Conservation (phyloP, 192 early-diverging fungal genomes). For the Coemansia furcata region DNA sequence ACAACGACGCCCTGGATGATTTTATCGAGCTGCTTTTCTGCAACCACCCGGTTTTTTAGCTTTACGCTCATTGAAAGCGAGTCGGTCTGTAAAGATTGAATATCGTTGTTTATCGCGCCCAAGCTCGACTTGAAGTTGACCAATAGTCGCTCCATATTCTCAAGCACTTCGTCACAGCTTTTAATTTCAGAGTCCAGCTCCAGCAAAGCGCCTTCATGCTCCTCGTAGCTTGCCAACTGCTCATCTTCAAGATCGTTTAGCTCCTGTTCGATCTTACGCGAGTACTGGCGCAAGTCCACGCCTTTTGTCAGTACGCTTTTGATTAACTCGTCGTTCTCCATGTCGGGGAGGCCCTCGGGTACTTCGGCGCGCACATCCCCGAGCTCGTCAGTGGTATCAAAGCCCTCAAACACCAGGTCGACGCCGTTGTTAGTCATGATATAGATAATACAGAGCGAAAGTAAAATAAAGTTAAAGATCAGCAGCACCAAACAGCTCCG, state of each 20-base stretch:
- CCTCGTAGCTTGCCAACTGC: constrained; percentile 56
- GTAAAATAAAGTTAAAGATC: background rate
- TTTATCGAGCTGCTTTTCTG: constrained; percentile 69
- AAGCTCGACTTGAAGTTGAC: constrained; percentile 84
- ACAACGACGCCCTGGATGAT: constrained; percentile 88
- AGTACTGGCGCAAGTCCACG: constrained; percentile 84
- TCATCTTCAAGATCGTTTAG: constrained; percentile 65
- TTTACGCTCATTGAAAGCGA: constrained; percentile 76
- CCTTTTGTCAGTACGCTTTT: constrained; percentile 74
- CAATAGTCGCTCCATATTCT: constrained; percentile 81
- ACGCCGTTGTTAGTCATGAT: background rate
- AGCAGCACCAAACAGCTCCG: background rate
- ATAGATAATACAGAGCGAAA: background rate
- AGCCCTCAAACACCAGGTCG: constrained; percentile 41
- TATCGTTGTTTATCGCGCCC: constrained; percentile 85
- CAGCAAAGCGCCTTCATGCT: constrained; percentile 32
- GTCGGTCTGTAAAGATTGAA: constrained; percentile 80
- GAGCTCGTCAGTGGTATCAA: constrained; percentile 38
- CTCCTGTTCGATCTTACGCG: constrained; percentile 73
- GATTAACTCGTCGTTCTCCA: constrained; percentile 84
- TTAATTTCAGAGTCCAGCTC: constrained; percentile 49
- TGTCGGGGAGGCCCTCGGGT: constrained; percentile 45
- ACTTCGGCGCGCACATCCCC: background rate
- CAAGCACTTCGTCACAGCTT: constrained; percentile 77
- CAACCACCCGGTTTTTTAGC: constrained; percentile 80